Conservation (phyloP, 306 rosid species). For the Erythrophleum fordii region DNA sequence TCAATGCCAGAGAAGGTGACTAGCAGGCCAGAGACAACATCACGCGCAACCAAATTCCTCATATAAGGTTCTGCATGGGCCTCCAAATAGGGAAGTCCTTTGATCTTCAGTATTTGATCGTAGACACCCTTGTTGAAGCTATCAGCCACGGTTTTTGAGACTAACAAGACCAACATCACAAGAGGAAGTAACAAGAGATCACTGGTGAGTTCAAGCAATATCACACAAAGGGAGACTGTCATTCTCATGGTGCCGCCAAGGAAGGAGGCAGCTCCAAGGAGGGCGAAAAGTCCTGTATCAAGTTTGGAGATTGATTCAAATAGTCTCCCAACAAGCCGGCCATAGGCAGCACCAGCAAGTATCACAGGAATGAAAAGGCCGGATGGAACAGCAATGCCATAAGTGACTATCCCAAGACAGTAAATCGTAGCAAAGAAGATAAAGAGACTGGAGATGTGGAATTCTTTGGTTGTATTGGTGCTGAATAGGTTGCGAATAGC, state of each 20-base stretch:
- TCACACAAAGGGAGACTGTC: conserved; percentile 92
- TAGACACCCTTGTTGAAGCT: conserved; percentile 85
- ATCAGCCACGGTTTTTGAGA: conserved; percentile 86
- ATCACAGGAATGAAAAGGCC: conserved; percentile 98
- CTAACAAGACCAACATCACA: conserved; percentile 75
- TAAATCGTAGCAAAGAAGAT: conserved; percentile 66
- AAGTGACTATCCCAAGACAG: conserved; percentile 79
- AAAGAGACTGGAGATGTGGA: conserved; percentile 66
- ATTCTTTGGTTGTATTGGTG: conserved; percentile 60
- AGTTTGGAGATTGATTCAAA: conserved; percentile 59
- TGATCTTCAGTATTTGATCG: conserved; percentile 77
- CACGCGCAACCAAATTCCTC: conserved; percentile 70
- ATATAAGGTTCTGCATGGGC: conserved; percentile 92
- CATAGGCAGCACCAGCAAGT: conserved; percentile 90
- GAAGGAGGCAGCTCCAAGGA: conserved; percentile 91
- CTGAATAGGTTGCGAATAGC: conserved; percentile 88
- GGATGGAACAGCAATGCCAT: conserved; percentile 92
- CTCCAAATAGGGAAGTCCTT: conserved; percentile 89
- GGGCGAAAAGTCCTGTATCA: conserved; percentile 77
- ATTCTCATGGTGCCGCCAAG: conserved; percentile 99
- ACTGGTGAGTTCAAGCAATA: conserved; percentile 94
- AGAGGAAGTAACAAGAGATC: conserved; percentile 89
- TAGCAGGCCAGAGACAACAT: conserved; percentile 84
- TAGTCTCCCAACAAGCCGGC: conserved; percentile 76
- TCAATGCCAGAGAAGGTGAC: conserved; percentile 73